phyloP scores from a whole-genome alignment of 495 filamentous ascomycete genomes.

The Chaetomium fimeti region DNA sequence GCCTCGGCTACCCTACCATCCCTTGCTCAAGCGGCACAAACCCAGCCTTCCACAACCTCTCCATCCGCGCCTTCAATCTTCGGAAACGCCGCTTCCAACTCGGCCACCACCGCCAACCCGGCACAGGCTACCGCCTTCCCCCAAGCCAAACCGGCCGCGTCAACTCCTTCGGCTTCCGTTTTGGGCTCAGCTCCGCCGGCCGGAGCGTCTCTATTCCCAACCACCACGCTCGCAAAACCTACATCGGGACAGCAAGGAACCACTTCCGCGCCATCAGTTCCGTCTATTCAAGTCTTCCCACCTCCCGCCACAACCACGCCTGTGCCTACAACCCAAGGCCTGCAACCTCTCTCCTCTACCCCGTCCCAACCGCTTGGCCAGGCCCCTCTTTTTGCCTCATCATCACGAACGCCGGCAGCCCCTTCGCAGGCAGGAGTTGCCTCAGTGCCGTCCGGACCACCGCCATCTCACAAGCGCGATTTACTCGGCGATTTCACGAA shows the following conservation, averaged over 20 bases:
- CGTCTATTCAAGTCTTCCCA: constrained; percentile 15
- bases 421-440: background rate
- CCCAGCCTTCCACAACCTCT: background rate
- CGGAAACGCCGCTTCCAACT: background rate
- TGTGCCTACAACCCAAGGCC: background rate
- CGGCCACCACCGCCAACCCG: background rate
- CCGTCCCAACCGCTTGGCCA: background rate
- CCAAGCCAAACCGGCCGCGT: background rate
- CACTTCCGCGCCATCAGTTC: constrained; percentile 5
- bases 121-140: background rate
- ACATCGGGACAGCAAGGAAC: background rate
- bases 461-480: constrained; percentile 29
- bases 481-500: constrained; percentile 42
- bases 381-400: background rate
- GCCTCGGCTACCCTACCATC: background rate
- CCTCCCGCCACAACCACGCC: background rate
- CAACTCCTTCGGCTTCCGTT: background rate
- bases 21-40: background rate
- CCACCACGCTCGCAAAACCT: background rate
- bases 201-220: constrained; percentile 3
- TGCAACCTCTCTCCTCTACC: background rate
- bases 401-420: background rate
- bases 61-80: background rate
- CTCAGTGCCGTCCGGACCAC: background rate
- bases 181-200: background rate